Evolutionary conservation across 2,329 filamentous ascomycete genomes (phyloP).

Genomic region (Talaromyces sp.): DNA sequence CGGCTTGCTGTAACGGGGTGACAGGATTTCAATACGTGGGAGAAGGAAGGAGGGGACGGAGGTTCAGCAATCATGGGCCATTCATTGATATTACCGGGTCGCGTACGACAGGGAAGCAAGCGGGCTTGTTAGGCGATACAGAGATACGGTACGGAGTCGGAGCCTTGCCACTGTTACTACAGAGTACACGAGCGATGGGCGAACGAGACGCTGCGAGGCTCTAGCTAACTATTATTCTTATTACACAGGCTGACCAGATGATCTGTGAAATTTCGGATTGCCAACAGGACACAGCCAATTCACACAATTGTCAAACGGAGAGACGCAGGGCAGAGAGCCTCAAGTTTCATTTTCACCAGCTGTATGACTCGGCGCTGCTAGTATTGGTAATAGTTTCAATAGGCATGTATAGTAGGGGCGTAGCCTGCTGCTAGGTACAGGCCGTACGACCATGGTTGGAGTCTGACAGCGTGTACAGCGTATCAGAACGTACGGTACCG

Average conservation of each 20-base stretch:
- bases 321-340: not conserved
- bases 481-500: not conserved
- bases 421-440: not conserved
- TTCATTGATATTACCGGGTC: not conserved
- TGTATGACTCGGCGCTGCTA: not conserved
- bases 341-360: not conserved
- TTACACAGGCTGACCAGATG: not conserved
- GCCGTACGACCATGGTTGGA: not conserved
- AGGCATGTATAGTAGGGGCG: not conserved
- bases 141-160: not conserved
- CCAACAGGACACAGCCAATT: not conserved
- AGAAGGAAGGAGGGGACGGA: not conserved
- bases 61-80: constrained; percentile 2
- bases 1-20: not conserved
- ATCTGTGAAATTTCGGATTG: not conserved
- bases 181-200: not conserved
- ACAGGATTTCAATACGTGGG: not conserved
- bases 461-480: not conserved
- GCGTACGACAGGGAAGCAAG: constrained; percentile 9
- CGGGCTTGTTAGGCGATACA: constrained; percentile 1
- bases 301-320: not conserved
- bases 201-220: not conserved
- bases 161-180: not conserved
- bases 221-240: not conserved
- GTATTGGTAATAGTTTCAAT: not conserved